Conservation (phyloP, 1,139 yeast genomes). For the Candida sanyaensis region DNA sequence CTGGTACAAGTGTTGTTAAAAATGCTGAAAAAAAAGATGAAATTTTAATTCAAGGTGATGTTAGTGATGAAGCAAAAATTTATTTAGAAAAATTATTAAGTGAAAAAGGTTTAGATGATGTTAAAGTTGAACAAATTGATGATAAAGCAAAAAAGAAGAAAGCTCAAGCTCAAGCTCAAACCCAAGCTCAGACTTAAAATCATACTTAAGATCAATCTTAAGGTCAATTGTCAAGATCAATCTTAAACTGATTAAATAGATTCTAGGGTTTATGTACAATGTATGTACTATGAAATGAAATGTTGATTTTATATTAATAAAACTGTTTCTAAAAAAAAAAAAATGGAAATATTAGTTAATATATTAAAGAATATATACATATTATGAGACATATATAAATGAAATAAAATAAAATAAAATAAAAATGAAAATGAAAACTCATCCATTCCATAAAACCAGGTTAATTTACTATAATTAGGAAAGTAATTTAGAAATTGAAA, state of each 20-base stretch:
- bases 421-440: not conserved
- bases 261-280: too few relatives aligned
- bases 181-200: too few relatives aligned
- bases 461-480: conserved; percentile 2
- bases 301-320: too few relatives aligned
- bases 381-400: not conserved
- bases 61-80: conserved; percentile 85
- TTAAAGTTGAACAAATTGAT: conserved; percentile 84
- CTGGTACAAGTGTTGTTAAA: conserved; percentile 95
- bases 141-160: conserved; percentile 48
- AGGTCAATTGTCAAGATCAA: too few relatives aligned
- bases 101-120: conserved; percentile 80
- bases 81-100: conserved; percentile 70
- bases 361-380: not conserved
- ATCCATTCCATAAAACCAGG: too few relatives aligned
- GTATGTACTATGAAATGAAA: too few relatives aligned
- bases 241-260: too few relatives aligned
- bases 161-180: not conserved
- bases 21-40: conserved; percentile 92
- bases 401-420: too few relatives aligned
- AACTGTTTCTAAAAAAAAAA: too few relatives aligned
- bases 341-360: too few relatives aligned
- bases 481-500: conserved; percentile 15
- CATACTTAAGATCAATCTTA: too few relatives aligned
- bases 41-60: conserved; percentile 92